Evolutionary conservation across 176 grass and related monocot genomes (phyloP).

Genomic region (Oryza nivara): DNA sequence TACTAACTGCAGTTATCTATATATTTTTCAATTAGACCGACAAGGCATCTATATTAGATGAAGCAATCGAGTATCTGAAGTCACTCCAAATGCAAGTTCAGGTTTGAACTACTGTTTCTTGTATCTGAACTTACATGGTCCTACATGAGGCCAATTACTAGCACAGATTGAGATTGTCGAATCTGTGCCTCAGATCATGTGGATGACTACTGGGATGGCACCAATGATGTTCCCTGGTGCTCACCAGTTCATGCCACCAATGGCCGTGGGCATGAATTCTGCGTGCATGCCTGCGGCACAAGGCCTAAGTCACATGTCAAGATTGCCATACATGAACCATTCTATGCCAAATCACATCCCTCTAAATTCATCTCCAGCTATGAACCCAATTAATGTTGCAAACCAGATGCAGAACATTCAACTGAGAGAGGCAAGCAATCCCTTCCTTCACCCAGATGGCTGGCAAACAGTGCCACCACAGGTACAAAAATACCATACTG

Average conservation of each 20-base stretch:
- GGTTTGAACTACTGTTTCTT: constrained; percentile 38
- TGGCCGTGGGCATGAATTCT: constrained; percentile 63
- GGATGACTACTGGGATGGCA: constrained; percentile 77
- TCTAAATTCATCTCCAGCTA: constrained; percentile 46
- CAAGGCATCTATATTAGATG: constrained; percentile 91
- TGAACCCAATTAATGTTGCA: constrained; percentile 49
- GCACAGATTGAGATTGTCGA: constrained; percentile 9
- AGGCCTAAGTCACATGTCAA: constrained; percentile 62
- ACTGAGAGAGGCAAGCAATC: constrained; percentile 47
- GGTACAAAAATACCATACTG: constrained; percentile 37
- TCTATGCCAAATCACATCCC: constrained; percentile 65
- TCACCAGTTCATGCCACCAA: constrained; percentile 69
- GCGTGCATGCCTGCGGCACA: constrained; percentile 57
- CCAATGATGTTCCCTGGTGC: constrained; percentile 78
- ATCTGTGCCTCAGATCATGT: constrained; percentile 73
- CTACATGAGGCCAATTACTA: constrained; percentile 8
- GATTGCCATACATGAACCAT: constrained; percentile 55
- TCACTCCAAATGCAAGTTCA: constrained; percentile 97
- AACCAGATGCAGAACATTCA: constrained; percentile 65
- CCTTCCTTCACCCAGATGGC: constrained; percentile 45
- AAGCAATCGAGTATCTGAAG: constrained; percentile 93
- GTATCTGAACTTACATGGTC: background rate
- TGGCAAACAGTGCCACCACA: constrained; percentile 44
- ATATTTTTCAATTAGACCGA: constrained; percentile 57
- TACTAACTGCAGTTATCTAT: background rate